Percentiles rank a stretch among this genome's conserved stretches.
Conservation (phyloP, 129 eudicot genomes). For the Saposhnikovia divaricata region DNA sequence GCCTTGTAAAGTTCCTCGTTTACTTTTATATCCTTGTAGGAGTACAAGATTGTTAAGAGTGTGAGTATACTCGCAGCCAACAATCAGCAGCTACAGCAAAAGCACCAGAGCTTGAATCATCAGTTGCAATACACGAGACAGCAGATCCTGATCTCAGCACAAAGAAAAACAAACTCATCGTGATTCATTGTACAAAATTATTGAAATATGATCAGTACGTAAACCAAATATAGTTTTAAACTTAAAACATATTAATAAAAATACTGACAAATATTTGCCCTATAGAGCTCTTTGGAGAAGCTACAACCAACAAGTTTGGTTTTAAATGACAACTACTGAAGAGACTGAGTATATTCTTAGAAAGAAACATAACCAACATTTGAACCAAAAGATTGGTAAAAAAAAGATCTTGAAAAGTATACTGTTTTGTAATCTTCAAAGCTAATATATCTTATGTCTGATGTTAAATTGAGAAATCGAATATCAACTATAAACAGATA, state of each 20-base stretch:
- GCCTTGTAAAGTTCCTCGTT: background rate
- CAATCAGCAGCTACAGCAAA: constrained; percentile 60
- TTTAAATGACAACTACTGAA: background rate
- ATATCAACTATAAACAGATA: background rate
- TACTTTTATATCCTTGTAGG: constrained; percentile 5
- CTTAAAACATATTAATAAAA: background rate
- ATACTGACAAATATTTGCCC: background rate
- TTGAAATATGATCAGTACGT: background rate
- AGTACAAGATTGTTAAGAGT: background rate
- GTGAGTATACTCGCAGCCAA: constrained; percentile 47
- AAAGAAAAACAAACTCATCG: constrained; percentile 2
- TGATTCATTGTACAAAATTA: background rate
- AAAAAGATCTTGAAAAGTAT: background rate
- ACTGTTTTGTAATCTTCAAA: background rate
- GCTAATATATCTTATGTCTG: background rate
- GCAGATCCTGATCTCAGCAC: constrained; percentile 35
- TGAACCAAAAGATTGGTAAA: background rate
- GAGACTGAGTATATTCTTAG: background rate
- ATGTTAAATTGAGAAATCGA: background rate
- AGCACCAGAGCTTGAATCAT: constrained; percentile 43
- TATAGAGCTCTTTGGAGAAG: no score
- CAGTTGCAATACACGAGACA: constrained; percentile 50
- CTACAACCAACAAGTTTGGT: background rate
- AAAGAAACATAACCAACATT: background rate
- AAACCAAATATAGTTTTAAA: background rate